Base-by-base conservation (phyloP, 1,139 yeast species). In the Wickerhamomyces sp. region DNA sequence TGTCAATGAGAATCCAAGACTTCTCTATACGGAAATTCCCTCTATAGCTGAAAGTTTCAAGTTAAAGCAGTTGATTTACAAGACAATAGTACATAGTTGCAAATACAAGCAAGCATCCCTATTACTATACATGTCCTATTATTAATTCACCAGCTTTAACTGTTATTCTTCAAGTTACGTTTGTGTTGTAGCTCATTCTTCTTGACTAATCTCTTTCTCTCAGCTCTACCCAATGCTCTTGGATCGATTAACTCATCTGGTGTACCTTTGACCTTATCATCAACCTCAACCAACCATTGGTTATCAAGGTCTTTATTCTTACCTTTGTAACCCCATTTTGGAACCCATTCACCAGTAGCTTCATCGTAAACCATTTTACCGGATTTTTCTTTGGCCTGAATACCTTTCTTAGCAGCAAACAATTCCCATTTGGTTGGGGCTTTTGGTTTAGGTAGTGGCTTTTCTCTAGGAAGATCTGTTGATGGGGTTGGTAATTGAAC, bases 281-380 rank as follows among this genome's bases (percentile, higher is more conserved):
- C 88, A 51, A 93, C 85, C 68, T 94, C 99, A 47, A 93, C 98
- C 64, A 90, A 76, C 99, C 99, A 93, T 68, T 93, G 97, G 63
- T 77, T 72, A 62, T 93, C 98, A 58, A 83, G 63, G 48, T 82
- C 79, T 71, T 93, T 93, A 69, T 93, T 93, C 66, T 80, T 79
- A 61, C 99, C 99, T 57, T 86, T 84, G 72, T 84, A 93, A 49
- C 99, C 99, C 99, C 99, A 94, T 68, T 90, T 91, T 58, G 95
- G 94, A 50, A 85, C 96, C 99, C 99, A 94, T 67, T 90, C 91
- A 43, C 93, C 93, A 30, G 78, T 70, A 40, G 78, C 94, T 67
- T 94, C 98, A 65, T 93, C 96, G 60, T 72, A 94, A 2, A 88
- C 91, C 79, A 84, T 74, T 71, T 89, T 93, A 43, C 96, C 97